Evolutionary conservation across 805 yeast genomes (phyloP).

Genomic region (Wickerhamomyces subpelliculosus): DNA sequence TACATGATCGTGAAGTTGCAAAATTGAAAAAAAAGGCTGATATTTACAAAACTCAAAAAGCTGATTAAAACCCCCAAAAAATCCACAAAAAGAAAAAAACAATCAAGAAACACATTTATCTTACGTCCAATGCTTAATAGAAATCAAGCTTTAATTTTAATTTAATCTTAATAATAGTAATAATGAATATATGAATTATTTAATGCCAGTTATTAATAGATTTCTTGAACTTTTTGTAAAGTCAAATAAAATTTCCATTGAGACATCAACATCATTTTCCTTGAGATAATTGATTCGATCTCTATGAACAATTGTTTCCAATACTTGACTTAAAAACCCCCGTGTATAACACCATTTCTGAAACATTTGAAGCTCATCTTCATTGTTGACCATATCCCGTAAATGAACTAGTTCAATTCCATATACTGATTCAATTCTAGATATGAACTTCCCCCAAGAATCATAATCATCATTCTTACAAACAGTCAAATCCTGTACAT

Average conservation of each 20-base stretch:
- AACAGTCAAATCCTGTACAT: too few relatives aligned
- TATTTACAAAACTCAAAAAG: slow-evolving; percentile 5
- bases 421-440: too few relatives aligned
- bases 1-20: slow-evolving; percentile 30
- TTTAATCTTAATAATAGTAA: background rate
- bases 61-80: background rate
- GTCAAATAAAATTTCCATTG: background rate
- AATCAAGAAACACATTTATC: too few relatives aligned
- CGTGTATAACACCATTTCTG: background rate
- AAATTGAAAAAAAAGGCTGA: slow-evolving; percentile 21
- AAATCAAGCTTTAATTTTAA: background rate
- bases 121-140: too few relatives aligned
- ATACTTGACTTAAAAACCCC: background rate
- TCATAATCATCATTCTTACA: too few relatives aligned
- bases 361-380: background rate
- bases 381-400: background rate
- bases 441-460: too few relatives aligned
- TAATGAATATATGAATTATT: background rate
- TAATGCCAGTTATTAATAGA: background rate
- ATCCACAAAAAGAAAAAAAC: too few relatives aligned
- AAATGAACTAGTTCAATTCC: background rate
- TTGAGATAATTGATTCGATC: background rate
- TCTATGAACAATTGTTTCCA: slow-evolving; percentile 1
- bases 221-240: slow-evolving; percentile 4
- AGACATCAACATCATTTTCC: background rate